Conservation (phyloP, 371 early-diverging fungal genomes). For the Mucor circinelloides region DNA sequence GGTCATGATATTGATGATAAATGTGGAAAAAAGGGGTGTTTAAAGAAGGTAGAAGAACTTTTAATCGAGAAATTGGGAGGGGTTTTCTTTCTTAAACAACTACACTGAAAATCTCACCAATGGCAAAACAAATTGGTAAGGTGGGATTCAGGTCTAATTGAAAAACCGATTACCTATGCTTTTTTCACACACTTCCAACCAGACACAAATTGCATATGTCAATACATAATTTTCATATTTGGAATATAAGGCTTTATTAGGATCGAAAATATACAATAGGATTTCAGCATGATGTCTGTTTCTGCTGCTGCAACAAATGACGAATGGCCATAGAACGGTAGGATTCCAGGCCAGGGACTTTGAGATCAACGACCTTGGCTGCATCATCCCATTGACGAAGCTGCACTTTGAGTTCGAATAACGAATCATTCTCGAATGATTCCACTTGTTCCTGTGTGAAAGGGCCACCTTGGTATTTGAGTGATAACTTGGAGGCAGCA, state of each 20-base stretch:
- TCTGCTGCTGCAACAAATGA: conserved; percentile 19
- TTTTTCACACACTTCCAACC: neutral
- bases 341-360: conserved; percentile 46
- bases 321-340: conserved; percentile 45
- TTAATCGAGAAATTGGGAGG: neutral
- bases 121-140: neutral
- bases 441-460: conserved; percentile 41
- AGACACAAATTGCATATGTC: neutral
- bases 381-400: conserved; percentile 58
- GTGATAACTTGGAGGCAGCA: conserved; percentile 52
- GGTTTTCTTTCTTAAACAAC: neutral
- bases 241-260: neutral
- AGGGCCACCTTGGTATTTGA: conserved; percentile 60
- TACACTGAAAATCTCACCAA: neutral
- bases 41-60: neutral
- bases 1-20: neutral
- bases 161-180: neutral
- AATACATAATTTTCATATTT: neutral
- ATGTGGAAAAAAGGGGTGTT: neutral
- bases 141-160: neutral
- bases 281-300: neutral
- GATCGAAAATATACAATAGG: neutral
- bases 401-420: conserved; percentile 53
- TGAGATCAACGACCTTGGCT: conserved; percentile 44
- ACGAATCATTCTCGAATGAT: conserved; percentile 50